Percentiles rank a stretch among this genome's conserved stretches.
Conservation (phyloP, 495 filamentous ascomycete species). For the Podospora comata region DNA sequence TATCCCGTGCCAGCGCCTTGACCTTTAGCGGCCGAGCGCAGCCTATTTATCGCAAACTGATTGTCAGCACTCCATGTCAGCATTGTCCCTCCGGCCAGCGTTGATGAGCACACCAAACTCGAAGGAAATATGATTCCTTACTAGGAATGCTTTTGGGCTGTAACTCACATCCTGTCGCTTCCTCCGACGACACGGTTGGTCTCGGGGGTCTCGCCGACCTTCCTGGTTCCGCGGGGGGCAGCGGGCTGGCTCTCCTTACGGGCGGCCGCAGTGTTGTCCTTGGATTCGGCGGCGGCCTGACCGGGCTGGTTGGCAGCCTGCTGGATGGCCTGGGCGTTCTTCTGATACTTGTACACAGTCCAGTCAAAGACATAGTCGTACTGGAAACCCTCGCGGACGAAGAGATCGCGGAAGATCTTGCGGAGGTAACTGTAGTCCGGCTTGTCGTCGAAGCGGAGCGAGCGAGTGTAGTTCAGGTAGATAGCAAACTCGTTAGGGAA, state of each 20-base stretch:
- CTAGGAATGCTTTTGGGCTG: slow-evolving; percentile 75
- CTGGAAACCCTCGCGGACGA: slow-evolving; percentile 98
- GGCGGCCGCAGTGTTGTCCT: slow-evolving; percentile 49
- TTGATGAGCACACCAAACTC: slow-evolving; percentile 80
- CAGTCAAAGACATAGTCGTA: slow-evolving; percentile 99
- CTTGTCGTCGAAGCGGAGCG: slow-evolving; percentile 99
- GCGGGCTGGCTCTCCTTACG: slow-evolving; percentile 58
- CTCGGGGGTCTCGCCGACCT: slow-evolving; percentile 75
- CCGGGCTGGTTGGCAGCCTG: slow-evolving; percentile 47
- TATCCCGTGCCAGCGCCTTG: slow-evolving; percentile 64
- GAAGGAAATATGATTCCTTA: slow-evolving; percentile 86
- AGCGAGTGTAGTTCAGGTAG: slow-evolving; percentile 99
- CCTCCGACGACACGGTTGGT: slow-evolving; percentile 84
- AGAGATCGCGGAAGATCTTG: slow-evolving; percentile 99
- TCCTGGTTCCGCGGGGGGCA: slow-evolving; percentile 72
- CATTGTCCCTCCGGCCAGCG: slow-evolving; percentile 71
- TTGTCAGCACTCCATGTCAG: slow-evolving; percentile 74
- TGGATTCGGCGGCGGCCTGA: slow-evolving; percentile 54
- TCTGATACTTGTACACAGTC: slow-evolving; percentile 99
- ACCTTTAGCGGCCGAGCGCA: slow-evolving; percentile 88
- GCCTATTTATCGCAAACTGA: slow-evolving; percentile 86
- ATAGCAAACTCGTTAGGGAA: slow-evolving; percentile 99
- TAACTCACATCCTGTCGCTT: slow-evolving; percentile 99
- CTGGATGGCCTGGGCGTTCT: slow-evolving; percentile 72
- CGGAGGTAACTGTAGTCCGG: slow-evolving; percentile 99